Evolutionary conservation across 345 rosid genomes (phyloP).

Genomic region (Eutrema yunnanense): DNA sequence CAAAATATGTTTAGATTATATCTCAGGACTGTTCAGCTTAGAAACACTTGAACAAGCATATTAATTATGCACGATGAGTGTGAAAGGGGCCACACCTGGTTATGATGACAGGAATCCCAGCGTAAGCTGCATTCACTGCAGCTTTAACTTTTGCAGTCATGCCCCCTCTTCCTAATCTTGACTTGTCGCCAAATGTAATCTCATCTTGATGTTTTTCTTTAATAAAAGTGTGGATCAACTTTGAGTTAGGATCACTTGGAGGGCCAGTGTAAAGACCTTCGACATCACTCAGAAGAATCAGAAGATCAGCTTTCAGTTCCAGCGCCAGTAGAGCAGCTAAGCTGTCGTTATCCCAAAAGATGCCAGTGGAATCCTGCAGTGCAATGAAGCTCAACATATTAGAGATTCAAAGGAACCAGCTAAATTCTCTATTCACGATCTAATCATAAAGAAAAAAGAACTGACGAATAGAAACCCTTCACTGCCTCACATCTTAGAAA

Average conservation of each 20-base stretch:
- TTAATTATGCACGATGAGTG: background rate
- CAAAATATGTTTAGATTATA: background rate
- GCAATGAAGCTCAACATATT: background rate
- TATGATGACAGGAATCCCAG: conserved; percentile 91
- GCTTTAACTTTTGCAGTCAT: conserved; percentile 99
- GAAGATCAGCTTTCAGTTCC: conserved; percentile 94
- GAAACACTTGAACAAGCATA: background rate
- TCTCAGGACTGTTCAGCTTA: background rate
- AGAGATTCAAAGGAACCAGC: background rate
- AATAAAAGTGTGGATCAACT: conserved; percentile 79
- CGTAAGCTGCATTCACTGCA: conserved; percentile 85
- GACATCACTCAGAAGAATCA: conserved; percentile 89
- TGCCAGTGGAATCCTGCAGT: conserved; percentile 91
- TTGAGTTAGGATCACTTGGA: conserved; percentile 85
- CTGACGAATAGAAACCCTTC: background rate
- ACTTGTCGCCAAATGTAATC: conserved; percentile 96
- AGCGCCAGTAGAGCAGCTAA: conserved; percentile 88
- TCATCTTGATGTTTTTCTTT: conserved; percentile 74
- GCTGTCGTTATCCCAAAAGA: conserved; percentile 99
- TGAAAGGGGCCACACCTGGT: conserved; percentile 53
- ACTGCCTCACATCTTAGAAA: background rate
- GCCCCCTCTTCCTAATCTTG: conserved; percentile 98
- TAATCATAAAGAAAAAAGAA: background rate
- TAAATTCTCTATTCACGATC: background rate
- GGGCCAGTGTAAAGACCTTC: conserved; percentile 98